A percentile compares a stretch with the other conserved stretches of the same genome.
Evolutionary conservation across 768 basidiomycete genomes (phyloP).

Genomic region (Psilocybe cyanescens): DNA sequence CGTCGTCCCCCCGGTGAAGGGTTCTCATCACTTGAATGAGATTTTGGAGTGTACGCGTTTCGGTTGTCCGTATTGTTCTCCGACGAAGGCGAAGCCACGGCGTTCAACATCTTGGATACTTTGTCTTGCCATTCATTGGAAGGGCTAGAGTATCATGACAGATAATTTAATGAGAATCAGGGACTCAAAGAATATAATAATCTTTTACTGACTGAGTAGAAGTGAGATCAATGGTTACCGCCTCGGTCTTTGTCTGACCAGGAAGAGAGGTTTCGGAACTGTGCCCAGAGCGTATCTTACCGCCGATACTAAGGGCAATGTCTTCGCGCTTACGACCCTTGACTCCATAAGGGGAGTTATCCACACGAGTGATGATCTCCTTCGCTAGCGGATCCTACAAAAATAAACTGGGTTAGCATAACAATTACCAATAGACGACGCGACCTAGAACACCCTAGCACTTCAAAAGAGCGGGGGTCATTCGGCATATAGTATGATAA

Average conservation of each 20-base stretch:
- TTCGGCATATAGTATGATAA: background rate
- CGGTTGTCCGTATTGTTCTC: slow-evolving; percentile 7
- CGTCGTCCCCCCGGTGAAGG: slow-evolving; percentile 41
- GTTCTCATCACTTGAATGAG: slow-evolving; percentile 30
- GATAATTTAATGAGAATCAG: background rate
- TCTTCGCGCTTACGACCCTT: slow-evolving; percentile 59
- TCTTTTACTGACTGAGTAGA: slow-evolving; percentile 61
- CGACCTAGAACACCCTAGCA: background rate
- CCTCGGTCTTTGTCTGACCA: slow-evolving; percentile 26
- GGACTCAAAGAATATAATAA: background rate
- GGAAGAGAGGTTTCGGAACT: slow-evolving; percentile 21
- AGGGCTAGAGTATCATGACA: background rate
- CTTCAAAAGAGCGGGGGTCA: background rate
- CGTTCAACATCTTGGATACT: slow-evolving; percentile 48
- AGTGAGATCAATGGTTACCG: slow-evolving; percentile 42
- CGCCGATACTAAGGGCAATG: slow-evolving; percentile 22
- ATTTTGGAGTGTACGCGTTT: slow-evolving; percentile 20
- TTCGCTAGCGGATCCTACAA: slow-evolving; percentile 74
- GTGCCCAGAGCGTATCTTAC: slow-evolving; percentile 21
- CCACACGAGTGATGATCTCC: slow-evolving; percentile 83
- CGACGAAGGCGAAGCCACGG: slow-evolving; percentile 21
- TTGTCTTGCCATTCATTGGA: slow-evolving; percentile 81
- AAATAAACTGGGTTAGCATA: slow-evolving; percentile 15
- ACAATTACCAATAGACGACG: background rate
- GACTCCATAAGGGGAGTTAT: slow-evolving; percentile 77